phyloP scores from a whole-genome alignment of 495 filamentous ascomycete genomes.

The Astrothelium subdiscretum region DNA sequence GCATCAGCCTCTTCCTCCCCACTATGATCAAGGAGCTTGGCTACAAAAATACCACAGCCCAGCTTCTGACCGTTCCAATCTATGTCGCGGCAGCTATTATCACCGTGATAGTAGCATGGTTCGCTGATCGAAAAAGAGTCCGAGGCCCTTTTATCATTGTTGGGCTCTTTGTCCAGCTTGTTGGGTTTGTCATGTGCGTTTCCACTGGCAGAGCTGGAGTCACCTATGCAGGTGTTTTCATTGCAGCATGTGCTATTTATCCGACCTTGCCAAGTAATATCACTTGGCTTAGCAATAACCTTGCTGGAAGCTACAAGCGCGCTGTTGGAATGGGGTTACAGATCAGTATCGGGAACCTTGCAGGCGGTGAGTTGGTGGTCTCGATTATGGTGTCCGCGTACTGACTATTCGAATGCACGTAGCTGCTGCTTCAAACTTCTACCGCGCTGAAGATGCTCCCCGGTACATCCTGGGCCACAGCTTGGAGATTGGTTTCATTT shows the following conservation, averaged over 20 bases:
- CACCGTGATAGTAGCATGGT: constrained; percentile 44
- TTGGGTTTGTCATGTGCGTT: constrained; percentile 54
- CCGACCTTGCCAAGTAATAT: constrained; percentile 55
- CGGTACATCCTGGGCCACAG: constrained; percentile 57
- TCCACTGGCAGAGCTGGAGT: constrained; percentile 42
- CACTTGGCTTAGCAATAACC: constrained; percentile 61
- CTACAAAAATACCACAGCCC: constrained; percentile 51
- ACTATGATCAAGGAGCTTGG: constrained; percentile 32
- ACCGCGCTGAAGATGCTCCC: constrained; percentile 51
- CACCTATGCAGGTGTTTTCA: constrained; percentile 63
- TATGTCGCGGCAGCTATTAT: constrained; percentile 50
- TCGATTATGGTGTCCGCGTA: not conserved
- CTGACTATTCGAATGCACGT: not conserved
- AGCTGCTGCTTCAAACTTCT: constrained; percentile 67
- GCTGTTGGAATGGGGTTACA: constrained; percentile 63
- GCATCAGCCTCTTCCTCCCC: constrained; percentile 62
- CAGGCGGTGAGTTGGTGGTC: constrained; percentile 34
- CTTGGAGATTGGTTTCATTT: constrained; percentile 56
- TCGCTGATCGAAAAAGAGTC: constrained; percentile 49
- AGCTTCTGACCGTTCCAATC: constrained; percentile 60
- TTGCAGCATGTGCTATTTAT: constrained; percentile 55
- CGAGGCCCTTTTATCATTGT: constrained; percentile 54
- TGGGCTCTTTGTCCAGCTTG: constrained; percentile 45
- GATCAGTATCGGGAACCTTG: constrained; percentile 63
- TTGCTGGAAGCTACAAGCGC: constrained; percentile 59